Conservation (phyloP, 306 rosid species). For the Lathyrus sativus region DNA sequence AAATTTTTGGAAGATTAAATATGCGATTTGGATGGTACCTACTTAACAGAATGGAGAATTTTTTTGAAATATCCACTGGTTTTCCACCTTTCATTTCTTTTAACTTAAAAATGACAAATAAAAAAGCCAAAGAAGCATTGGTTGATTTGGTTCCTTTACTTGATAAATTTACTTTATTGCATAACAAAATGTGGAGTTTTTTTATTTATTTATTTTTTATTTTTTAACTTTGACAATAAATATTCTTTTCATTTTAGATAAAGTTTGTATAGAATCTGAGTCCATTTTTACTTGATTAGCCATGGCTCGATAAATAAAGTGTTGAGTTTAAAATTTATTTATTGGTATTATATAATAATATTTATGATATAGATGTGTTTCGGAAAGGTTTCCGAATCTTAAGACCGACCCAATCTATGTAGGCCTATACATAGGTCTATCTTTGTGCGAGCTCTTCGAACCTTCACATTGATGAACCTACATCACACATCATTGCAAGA, state of each 20-base stretch:
- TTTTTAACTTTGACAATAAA: background rate
- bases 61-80: background rate
- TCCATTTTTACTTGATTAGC: background rate
- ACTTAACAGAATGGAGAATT: background rate
- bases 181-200: background rate
- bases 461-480: no score
- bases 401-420: no score
- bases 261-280: background rate
- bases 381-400: no score
- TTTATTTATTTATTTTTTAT: no score
- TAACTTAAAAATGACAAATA: no score
- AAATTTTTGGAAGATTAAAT: background rate
- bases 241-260: background rate
- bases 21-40: slow-evolving; percentile 27
- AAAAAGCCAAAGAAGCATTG: no score
- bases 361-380: background rate
- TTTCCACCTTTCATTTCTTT: background rate
- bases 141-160: no score
- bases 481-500: no score
- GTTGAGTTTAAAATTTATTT: background rate
- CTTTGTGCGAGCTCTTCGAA: no score
- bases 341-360: background rate
- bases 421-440: no score
- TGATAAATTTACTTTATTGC: background rate
- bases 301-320: background rate